These are phyloP conservation scores for Cutaneotrichosporon spelunceum DNA, from an alignment of 1,284 basidiomycete genomes.

Conservation along the genomic window DNA sequence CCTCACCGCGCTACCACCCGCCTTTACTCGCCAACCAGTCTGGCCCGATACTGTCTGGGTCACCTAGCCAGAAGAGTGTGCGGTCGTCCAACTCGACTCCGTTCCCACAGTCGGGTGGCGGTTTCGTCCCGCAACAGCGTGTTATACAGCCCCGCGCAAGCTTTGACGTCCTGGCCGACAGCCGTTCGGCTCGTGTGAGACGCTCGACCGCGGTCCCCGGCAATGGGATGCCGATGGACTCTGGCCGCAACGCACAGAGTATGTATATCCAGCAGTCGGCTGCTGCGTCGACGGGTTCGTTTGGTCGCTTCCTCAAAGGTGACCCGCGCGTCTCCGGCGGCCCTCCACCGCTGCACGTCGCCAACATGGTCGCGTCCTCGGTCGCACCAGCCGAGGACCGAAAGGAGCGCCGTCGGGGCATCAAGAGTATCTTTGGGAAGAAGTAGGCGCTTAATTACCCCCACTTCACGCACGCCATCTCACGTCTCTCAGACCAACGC, in stretches of 20 bases:
- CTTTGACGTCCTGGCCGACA: constrained; percentile 20
- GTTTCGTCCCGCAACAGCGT: constrained; percentile 11
- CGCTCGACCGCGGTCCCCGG: constrained; percentile 18
- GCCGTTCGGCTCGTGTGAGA: constrained; percentile 9
- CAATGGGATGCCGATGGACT: constrained; percentile 8
- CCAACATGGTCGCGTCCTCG: constrained; percentile 7
- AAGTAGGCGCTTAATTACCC: background rate
- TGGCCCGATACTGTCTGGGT: constrained; percentile 3
- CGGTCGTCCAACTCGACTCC: constrained; percentile 6
- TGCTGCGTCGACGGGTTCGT: constrained; percentile 27
- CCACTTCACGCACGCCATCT: background rate
- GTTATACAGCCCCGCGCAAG: constrained; percentile 25
- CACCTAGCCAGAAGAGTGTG: constrained; percentile 1
- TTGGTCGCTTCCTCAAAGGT: constrained; percentile 24
- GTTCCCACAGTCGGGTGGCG: constrained; percentile 8
- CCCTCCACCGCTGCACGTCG: constrained; percentile 8
- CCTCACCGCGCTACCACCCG: constrained; percentile 23
- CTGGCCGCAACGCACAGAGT: constrained; percentile 23
- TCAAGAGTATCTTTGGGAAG: constrained; percentile 26
- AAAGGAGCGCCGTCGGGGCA: constrained; percentile 24
- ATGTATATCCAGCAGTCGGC: constrained; percentile 35
- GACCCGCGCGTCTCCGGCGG: background rate
- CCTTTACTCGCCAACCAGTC: background rate
- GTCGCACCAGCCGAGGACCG: constrained; percentile 15
- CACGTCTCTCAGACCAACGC: background rate